Base-by-base conservation (phyloP, 331 rosid species). In the Erythrophleum ivorense region DNA sequence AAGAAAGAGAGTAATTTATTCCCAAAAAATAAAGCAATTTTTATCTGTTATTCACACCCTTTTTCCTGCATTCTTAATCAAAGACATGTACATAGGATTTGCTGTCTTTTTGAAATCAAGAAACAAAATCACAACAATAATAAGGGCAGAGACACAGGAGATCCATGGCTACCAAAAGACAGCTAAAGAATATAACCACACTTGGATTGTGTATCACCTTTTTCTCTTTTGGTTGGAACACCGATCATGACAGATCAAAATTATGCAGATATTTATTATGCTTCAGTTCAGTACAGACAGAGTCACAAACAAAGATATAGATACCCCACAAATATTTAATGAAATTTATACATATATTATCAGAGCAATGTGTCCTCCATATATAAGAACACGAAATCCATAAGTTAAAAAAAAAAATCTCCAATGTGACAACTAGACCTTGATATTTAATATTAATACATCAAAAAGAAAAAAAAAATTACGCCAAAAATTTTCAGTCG, bases 211-310 rank as follows among this genome's bases (percentile, higher is more conserved):
- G 36, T 24, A 24, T 70, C 41, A 63, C 71, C 15, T 43, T 84
- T 59, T 31, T 14, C 66, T 36, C 18, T 29, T 67, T 33, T 68
- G 57, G 41, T 59, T 71, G 79, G 59, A 84, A 80, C 87, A 80
- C 2, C 13, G 78, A 81, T 74, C 83, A 69, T 78, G 79, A 78
- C 76, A 74, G 45, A 68, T 73, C 78, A 78, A 73, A 65, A 67
- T 29, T 46, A 71, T 71, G 41, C 59, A 71, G 59, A 80, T 73
- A 84, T 75, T 41, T 77, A 11, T 62, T 74, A 80, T 76, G 82
- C 59, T 71, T 21, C 11, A 31, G 19, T 16, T n/a, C n/a, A 31
- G 15, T 16, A 48, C 73, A 46, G 74, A 72, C 75, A 75, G 55
- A 65, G 53, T 14, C 45, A 79, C 81, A 84, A 3, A 40, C 60